phyloP scores from a whole-genome alignment of 441 rosid genomes.

The Populus hybrid region DNA sequence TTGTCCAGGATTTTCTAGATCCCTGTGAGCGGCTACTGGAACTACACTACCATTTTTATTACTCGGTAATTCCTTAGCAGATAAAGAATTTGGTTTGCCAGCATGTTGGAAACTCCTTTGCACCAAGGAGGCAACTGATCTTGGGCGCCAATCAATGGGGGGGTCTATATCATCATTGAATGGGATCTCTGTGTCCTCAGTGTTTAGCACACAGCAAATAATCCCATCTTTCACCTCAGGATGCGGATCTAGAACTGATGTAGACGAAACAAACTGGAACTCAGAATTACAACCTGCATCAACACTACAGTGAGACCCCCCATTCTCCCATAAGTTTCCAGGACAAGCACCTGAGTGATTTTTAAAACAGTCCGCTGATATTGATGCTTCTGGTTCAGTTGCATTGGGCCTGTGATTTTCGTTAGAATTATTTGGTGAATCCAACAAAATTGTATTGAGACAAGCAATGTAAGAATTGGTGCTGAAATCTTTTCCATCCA shows the following conservation, averaged over 20 bases:
- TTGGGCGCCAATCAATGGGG: slow-evolving; percentile 28
- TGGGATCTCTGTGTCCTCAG: slow-evolving; percentile 72
- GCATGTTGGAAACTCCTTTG: slow-evolving; percentile 39
- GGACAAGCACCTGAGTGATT: slow-evolving; percentile 31
- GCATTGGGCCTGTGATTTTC: slow-evolving; percentile 31
- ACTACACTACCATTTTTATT: slow-evolving; percentile 34
- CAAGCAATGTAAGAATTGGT: slow-evolving; percentile 71
- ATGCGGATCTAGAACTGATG: slow-evolving; percentile 36
- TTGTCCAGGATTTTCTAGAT: slow-evolving; percentile 38
- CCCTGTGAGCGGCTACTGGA: slow-evolving; percentile 28
- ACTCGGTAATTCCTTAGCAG: slow-evolving; percentile 35
- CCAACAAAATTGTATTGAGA: slow-evolving; percentile 58
- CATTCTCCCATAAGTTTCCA: slow-evolving; percentile 26
- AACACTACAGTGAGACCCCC: slow-evolving; percentile 18
- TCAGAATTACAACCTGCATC: slow-evolving; percentile 13
- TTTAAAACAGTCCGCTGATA: slow-evolving; percentile 22
- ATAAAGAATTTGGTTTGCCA: slow-evolving; percentile 29
- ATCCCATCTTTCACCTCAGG: slow-evolving; percentile 47
- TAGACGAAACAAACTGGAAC: slow-evolving; percentile 9
- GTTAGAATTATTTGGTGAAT: slow-evolving; percentile 47
- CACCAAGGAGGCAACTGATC: slow-evolving; percentile 35
- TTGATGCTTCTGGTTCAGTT: slow-evolving; percentile 31
- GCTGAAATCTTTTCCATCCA: slow-evolving; percentile 56
- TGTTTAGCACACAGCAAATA: slow-evolving; percentile 55
- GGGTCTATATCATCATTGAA: slow-evolving; percentile 63